Evolutionary conservation across 352 stramenopile species (phyloP), one percentile per base, ranked within the genome.

Genomic region (Pythium brachiatum): DNA sequence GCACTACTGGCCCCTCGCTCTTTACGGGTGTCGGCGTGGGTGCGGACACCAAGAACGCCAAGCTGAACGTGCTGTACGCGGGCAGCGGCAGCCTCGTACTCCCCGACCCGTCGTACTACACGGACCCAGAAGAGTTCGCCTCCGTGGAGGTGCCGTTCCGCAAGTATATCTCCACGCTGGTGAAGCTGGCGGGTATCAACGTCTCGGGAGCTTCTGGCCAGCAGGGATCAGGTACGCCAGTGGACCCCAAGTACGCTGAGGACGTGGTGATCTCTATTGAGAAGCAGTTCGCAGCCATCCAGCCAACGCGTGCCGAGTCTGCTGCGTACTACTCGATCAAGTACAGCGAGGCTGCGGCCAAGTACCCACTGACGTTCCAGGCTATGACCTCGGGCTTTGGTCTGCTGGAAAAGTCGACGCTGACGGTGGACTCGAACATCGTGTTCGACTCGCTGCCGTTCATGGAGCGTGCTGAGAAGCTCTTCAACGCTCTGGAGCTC

Each of bases 61-160:
- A 87, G 32, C 68, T 74, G 32, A 89, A 56, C 18, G 27, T 16
- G 26, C 16, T 86, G 0, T 83, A 94, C 66, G 61, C 96, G 5
- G 74, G 63, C 25, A 76, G 92, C 59, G 75, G 57, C 15, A 67
- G 88, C 4, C 74, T 97, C 46, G 81, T 73, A 27, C 70, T 98
- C 18, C 84, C 89, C 0, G 89, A 96, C 68, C 68, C 83, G 36
- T 94, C 96, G 63, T 97, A 97, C 66, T 93, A 97, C 55, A 86
- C 93, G 53, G 85, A 97, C 51, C 55, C 58, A 11, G 46, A 70
- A 23, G 63, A 68, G 2, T 76, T 79, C n/a, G 31, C 57, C 5
- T 43, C 60, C 26, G 31, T 80, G 7, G 76, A 81, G 56, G 60
- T 48, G 31, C 62, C 72, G 13, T 64, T 73, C 48, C 65, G 66